Conservation (phyloP, 352 stramenopile genomes). For the Pythium guiyangense region DNA sequence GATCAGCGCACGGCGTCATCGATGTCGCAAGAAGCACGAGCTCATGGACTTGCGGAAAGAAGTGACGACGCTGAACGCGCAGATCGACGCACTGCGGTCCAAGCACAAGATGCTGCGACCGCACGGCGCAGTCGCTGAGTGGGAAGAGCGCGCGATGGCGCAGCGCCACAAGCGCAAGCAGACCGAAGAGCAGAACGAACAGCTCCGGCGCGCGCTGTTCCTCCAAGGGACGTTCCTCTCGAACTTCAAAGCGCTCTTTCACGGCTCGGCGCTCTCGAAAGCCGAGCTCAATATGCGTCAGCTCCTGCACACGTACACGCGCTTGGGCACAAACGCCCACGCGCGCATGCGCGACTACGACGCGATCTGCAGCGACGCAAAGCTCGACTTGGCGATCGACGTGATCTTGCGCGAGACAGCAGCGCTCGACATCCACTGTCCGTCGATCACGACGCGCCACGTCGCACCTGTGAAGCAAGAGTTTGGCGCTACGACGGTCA, state of each 20-base stretch:
- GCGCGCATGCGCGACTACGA: conserved; percentile 42
- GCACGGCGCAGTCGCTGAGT: conserved; percentile 17
- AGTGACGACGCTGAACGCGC: conserved; percentile 24
- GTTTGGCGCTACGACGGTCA: conserved; percentile 40
- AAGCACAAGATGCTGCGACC: conserved; percentile 25
- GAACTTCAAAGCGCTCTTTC: conserved; percentile 33
- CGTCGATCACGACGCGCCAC: conserved; percentile 30
- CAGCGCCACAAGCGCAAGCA: conserved; percentile 26
- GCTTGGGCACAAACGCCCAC: conserved; percentile 26
- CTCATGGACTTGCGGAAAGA: conserved; percentile 34
- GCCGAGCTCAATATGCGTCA: conserved; percentile 43
- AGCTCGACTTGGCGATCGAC: conserved; percentile 46
- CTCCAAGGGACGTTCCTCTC: conserved; percentile 38
- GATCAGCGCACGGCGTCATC: conserved; percentile 34
- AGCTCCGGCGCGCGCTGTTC: conserved; percentile 44
- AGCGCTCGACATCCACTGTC: conserved; percentile 24
- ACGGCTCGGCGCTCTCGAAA: conserved; percentile 16
- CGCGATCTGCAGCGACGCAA: conserved; percentile 32
- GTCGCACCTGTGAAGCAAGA: conserved; percentile 21
- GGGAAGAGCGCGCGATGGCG: conserved; percentile 26
- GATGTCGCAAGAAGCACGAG: conserved; percentile 42
- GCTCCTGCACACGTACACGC: conserved; percentile 56
- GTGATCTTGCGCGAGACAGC: conserved; percentile 48
- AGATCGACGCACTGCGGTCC: conserved; percentile 28
- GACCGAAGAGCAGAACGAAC: conserved; percentile 37